Conservation (phyloP, 1,284 basidiomycete genomes). For the Cystobasidiaceae sp. region DNA sequence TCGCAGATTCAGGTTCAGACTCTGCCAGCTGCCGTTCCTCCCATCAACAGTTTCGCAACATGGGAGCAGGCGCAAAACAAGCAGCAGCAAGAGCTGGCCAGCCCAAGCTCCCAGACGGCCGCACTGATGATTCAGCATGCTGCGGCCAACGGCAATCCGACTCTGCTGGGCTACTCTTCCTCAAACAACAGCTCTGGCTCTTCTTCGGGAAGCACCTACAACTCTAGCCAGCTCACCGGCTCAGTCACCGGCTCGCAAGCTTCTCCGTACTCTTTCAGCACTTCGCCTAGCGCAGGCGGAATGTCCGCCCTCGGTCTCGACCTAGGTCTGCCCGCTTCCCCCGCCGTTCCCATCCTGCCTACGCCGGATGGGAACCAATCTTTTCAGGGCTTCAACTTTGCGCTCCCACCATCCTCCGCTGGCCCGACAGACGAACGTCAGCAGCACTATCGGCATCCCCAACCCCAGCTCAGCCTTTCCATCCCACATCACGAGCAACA, state of each 20-base stretch:
- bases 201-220: slow-evolving; percentile 8
- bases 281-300: background rate
- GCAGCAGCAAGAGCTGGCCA: too few relatives aligned
- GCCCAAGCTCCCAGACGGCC: too few relatives aligned
- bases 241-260: slow-evolving; percentile 1
- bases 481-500: background rate
- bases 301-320: slow-evolving; percentile 5
- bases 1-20: too few relatives aligned
- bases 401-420: background rate
- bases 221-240: background rate
- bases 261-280: slow-evolving; percentile 3
- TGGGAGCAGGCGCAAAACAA: slow-evolving; percentile 21
- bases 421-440: background rate
- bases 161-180: slow-evolving; percentile 13
- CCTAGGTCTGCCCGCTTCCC: background rate
- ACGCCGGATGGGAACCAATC: slow-evolving; percentile 1
- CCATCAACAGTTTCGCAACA: slow-evolving; percentile 6
- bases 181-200: slow-evolving; percentile 11
- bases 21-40: too few relatives aligned
- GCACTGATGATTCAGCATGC: too few relatives aligned
- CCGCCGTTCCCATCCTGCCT: background rate
- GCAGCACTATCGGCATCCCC: too few relatives aligned
- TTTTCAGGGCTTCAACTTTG: slow-evolving; percentile 19
- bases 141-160: background rate
- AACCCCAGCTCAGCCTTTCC: background rate